Evolutionary conservation across 768 basidiomycete species (phyloP), one percentile per base, ranked within the genome.

Genomic region (Lyophyllum atratum): DNA sequence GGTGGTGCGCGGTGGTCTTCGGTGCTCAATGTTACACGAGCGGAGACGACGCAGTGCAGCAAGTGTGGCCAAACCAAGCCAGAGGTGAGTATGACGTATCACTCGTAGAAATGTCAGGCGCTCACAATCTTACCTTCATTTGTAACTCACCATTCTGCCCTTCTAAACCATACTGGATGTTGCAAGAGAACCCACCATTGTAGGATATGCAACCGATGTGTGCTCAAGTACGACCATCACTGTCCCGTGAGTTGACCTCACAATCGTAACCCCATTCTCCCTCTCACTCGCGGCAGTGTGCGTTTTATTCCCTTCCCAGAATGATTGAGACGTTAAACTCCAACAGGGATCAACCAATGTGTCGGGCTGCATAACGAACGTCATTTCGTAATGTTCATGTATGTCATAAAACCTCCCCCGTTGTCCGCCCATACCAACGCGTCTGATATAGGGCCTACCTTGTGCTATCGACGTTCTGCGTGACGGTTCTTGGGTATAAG

Each of bases 321-420:
- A 29, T 43, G 49, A 25, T 31, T 28, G 28, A 25, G 2, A 14
- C 33, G 26, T 56, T 19, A 54, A 40, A 5, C 28, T 40, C 34
- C 15, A 34, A 7, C 66, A 95, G 93, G 95, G 95, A 85, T 98
- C 49, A 98, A 98, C 71, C 93, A 94, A 83, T 98, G 96, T 68
- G 96, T 99, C 43, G 96, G 96, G 11, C 71, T 98, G 7, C 80
- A 96, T 68, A 99, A 98, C 64, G 95, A 98, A 68, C 86, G 96
- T 0, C 94, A 98, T 73, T 99, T 99, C 65, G 82, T 96, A 37
- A 76, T 98, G 46, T 99, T 98, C 81, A 89, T 98, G 93, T 92
- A 60, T 54, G 87, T 73, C n/a, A 7, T 31, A 39, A 17, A 47
- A 15, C 14, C n/a, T 49, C 54, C 47, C 9, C 22, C 3, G 9